Evolutionary conservation across 2,329 filamentous ascomycete species (phyloP).

Genomic region (Aspergillus versicolor): DNA sequence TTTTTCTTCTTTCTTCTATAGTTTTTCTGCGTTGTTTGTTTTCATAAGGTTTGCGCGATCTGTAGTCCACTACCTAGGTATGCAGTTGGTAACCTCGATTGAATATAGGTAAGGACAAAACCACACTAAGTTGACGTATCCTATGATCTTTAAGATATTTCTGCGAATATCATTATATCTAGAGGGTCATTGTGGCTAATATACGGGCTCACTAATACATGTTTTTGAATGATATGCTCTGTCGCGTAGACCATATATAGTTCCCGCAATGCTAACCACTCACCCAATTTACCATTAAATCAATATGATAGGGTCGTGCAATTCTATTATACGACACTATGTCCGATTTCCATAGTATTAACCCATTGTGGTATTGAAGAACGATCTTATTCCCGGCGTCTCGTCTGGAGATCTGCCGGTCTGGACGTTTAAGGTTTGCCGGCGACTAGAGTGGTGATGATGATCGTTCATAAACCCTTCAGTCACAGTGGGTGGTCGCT

Average conservation of each 20-base stretch:
- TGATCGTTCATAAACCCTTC: background rate
- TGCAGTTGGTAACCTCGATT: background rate
- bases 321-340: background rate
- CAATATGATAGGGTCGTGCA: background rate
- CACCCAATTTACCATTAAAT: background rate
- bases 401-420: background rate
- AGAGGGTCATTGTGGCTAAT: no score
- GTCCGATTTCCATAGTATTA: background rate
- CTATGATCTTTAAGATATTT: background rate
- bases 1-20: background rate
- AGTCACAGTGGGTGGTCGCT: background rate
- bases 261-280: background rate
- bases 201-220: no score
- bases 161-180: background rate
- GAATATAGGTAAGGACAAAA: background rate
- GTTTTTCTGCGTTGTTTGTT: background rate
- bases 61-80: background rate
- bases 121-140: no score
- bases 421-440: background rate
- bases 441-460: background rate
- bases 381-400: constrained; percentile 5
- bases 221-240: background rate
- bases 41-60: background rate
- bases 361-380: constrained; percentile 12
- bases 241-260: background rate